Evolutionary conservation across 352 stramenopile genomes (phyloP).

Genomic region (Blastocystis sp.): DNA sequence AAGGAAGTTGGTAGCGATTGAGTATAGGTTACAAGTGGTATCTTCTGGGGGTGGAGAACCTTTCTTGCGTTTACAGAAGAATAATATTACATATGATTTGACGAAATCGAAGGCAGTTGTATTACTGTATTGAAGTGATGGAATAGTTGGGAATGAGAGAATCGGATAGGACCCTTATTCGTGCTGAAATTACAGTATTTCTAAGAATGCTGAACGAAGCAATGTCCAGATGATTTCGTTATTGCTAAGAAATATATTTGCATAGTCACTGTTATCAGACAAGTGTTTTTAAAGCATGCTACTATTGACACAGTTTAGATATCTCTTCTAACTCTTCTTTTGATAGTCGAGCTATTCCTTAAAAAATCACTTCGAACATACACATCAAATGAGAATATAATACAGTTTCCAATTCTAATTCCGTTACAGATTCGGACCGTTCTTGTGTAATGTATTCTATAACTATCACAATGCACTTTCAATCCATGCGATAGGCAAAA

Average conservation of each 20-base stretch:
- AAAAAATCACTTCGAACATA: neutral
- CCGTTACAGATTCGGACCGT: neutral
- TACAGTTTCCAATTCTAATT: neutral
- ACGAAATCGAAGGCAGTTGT: conserved; percentile 33
- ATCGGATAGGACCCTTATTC: conserved; percentile 23
- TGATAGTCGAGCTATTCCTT: neutral
- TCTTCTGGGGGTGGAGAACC: neutral
- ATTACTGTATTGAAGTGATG: neutral
- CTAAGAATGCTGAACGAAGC: conserved; percentile 17
- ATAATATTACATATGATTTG: conserved; percentile 36
- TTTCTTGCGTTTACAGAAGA: conserved; percentile 37
- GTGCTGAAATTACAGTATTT: conserved; percentile 7
- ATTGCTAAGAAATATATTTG: neutral
- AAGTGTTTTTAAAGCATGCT: neutral
- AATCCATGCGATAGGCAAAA: neutral
- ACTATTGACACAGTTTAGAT: neutral
- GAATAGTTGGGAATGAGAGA: conserved; percentile 6
- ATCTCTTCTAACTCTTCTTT: neutral
- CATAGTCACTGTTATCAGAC: too few relatives aligned
- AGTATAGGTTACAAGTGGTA: conserved; percentile 40
- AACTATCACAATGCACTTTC: neutral
- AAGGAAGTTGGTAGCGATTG: neutral
- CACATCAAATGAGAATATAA: neutral
- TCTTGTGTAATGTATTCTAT: neutral
- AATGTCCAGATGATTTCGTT: neutral